Percentiles rank a stretch among this genome's conserved stretches.
phyloP scores from a whole-genome alignment of 495 filamentous ascomycete genomes.

The Penicillium taxi region DNA sequence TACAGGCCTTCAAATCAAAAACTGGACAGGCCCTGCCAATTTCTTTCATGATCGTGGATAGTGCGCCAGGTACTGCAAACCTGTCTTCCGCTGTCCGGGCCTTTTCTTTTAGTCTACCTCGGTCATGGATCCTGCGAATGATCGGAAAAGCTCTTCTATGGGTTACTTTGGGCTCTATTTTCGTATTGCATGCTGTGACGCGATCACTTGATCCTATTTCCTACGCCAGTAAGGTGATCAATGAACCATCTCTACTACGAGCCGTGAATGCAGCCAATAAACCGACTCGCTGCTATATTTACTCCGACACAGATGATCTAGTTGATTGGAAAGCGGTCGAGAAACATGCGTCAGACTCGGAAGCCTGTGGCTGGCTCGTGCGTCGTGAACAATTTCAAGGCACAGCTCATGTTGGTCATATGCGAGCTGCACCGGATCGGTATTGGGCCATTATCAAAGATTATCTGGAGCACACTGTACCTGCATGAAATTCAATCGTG shows the following conservation, averaged over 20 bases:
- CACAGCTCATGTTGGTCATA: conserved; percentile 39
- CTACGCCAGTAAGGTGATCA: conserved; percentile 21
- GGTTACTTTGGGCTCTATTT: conserved; percentile 13
- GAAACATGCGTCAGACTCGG: conserved; percentile 32
- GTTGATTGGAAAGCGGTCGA: conserved; percentile 34
- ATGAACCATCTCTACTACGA: conserved; percentile 23
- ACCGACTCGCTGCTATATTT: conserved; percentile 35
- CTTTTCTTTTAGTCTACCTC: conserved; percentile 31
- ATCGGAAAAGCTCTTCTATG: conserved; percentile 22
- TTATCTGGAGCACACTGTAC: conserved; percentile 11
- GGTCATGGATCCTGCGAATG: conserved; percentile 24
- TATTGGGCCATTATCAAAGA: conserved; percentile 37
- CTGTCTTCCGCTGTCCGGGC: conserved; percentile 22
- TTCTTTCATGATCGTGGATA: conserved; percentile 34
- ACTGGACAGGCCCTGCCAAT: conserved; percentile 28
- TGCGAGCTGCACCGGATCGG: conserved; percentile 32
- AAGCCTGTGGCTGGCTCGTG: conserved; percentile 28
- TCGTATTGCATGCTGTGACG: conserved; percentile 9
- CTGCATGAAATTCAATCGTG: background rate
- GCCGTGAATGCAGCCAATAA: conserved; percentile 11
- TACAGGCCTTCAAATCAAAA: conserved; percentile 24
- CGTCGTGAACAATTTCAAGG: conserved; percentile 31
- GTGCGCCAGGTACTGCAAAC: conserved; percentile 33
- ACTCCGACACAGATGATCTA: conserved; percentile 38
- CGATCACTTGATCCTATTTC: conserved; percentile 20